Evolutionary conservation across 2,329 filamentous ascomycete genomes (phyloP).

Genomic region (Trichoderma sp.): DNA sequence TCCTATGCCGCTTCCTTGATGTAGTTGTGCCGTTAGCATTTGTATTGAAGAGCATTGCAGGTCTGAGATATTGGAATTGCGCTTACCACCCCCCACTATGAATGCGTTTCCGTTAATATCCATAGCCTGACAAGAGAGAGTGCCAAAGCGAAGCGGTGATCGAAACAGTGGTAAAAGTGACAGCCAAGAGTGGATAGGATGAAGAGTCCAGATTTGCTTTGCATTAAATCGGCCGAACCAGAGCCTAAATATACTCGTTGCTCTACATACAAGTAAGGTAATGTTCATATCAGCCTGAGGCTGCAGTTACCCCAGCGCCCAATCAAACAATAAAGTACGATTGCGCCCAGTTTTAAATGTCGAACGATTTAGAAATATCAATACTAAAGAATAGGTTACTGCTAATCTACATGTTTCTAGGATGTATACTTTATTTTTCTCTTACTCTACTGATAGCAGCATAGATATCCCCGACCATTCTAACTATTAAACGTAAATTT

Average conservation of each 20-base stretch:
- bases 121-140: neutral
- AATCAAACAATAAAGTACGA: neutral
- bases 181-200: neutral
- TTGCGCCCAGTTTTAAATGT: neutral
- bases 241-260: neutral
- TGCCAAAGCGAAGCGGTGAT: neutral
- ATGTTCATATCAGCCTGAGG: too few species aligned
- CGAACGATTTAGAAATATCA: neutral
- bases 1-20: conserved; percentile 24
- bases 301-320: too few species aligned
- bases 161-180: neutral
- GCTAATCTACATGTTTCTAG: too few species aligned
- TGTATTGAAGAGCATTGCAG: too few species aligned
- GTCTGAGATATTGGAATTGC: too few species aligned
- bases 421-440: too few species aligned
- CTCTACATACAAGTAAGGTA: neutral
- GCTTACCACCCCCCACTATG: conserved; percentile 1
- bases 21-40: neutral
- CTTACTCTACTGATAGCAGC: neutral
- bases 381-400: neutral
- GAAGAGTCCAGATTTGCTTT: neutral
- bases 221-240: neutral
- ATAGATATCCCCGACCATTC: too few species aligned
- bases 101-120: conserved; percentile 8
- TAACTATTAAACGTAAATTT: neutral